A percentile compares a stretch with the other conserved stretches of the same genome.
phyloP scores from a whole-genome alignment of 2,329 filamentous ascomycete genomes.

The Clonostachys rhizophaga region DNA sequence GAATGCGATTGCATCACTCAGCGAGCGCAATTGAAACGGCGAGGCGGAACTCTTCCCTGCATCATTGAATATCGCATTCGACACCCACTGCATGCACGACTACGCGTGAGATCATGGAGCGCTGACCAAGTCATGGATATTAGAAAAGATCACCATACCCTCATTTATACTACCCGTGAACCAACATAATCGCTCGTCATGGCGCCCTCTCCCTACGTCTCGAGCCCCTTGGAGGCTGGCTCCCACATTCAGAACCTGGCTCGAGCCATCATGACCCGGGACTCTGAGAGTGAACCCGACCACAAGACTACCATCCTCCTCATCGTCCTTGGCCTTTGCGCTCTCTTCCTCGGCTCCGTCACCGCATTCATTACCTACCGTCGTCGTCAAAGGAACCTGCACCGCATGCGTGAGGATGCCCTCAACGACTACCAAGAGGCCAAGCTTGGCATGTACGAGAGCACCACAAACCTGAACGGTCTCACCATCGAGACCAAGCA shows the following conservation, averaged over 20 bases:
- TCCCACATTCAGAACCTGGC: neutral
- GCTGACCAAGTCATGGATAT: no score
- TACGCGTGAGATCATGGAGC: no score
- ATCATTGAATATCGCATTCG: no score
- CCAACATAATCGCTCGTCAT: slow-evolving; percentile 2
- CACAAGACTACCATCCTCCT: slow-evolving; percentile 75
- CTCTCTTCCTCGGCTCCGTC: slow-evolving; percentile 65
- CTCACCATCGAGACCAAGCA: slow-evolving; percentile 55
- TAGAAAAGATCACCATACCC: no score
- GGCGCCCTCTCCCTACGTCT: neutral
- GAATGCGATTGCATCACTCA: no score
- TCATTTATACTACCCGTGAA: neutral
- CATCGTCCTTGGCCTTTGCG: slow-evolving; percentile 70
- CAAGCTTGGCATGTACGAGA: slow-evolving; percentile 30
- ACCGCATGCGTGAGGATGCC: slow-evolving; percentile 40
- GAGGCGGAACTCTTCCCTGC: no score
- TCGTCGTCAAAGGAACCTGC: slow-evolving; percentile 30
- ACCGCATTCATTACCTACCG: slow-evolving; percentile 69
- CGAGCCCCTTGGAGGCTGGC: neutral
- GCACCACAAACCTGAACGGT: slow-evolving; percentile 45
- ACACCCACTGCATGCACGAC: no score
- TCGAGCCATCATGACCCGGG: slow-evolving; percentile 7
- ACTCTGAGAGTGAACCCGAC: slow-evolving; percentile 42
- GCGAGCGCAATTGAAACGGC: no score
- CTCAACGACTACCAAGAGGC: slow-evolving; percentile 68